These are phyloP conservation scores for Hericium coralloides DNA, from an alignment of 768 basidiomycete genomes.

Conservation along the genomic window DNA sequence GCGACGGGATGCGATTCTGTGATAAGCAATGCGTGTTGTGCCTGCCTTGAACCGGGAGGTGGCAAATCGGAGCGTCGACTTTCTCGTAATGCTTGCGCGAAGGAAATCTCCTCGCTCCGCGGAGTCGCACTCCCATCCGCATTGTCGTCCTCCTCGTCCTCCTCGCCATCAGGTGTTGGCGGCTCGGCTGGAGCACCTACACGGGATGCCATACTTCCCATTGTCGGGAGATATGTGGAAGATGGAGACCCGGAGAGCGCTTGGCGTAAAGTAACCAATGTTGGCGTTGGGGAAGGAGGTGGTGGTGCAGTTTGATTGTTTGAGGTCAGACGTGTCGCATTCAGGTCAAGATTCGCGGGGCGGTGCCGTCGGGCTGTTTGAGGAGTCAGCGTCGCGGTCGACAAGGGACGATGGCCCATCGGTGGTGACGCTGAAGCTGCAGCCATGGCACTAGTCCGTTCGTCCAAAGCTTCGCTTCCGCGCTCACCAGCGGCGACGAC, in stretches of 20 bases:
- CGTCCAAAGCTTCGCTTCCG: slow-evolving; percentile 74
- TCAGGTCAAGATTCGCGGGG: slow-evolving; percentile 63
- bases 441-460: slow-evolving; percentile 61
- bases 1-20: slow-evolving; percentile 31
- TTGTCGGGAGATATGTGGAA: slow-evolving; percentile 4
- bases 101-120: slow-evolving; percentile 52
- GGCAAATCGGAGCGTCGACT: slow-evolving; percentile 71
- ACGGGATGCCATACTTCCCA: slow-evolving; percentile 4
- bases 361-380: slow-evolving; percentile 33
- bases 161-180: slow-evolving; percentile 26
- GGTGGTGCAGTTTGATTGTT: slow-evolving; percentile 24
- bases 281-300: slow-evolving; percentile 51
- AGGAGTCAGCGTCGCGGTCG: slow-evolving; percentile 12
- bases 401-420: slow-evolving; percentile 4
- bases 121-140: slow-evolving; percentile 16
- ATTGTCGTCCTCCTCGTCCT: slow-evolving; percentile 20
- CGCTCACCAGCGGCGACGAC: slow-evolving; percentile 73
- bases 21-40: slow-evolving; percentile 64
- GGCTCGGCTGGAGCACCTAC: background rate
- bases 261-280: slow-evolving; percentile 57
- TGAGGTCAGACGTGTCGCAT: slow-evolving; percentile 10
- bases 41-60: slow-evolving; percentile 53
- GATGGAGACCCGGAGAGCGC: slow-evolving; percentile 45
- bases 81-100: slow-evolving; percentile 68
- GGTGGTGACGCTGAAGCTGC: slow-evolving; percentile 18